phyloP scores from a whole-genome alignment of 2,329 filamentous ascomycete species.

The Fusarium heterosporum region DNA sequence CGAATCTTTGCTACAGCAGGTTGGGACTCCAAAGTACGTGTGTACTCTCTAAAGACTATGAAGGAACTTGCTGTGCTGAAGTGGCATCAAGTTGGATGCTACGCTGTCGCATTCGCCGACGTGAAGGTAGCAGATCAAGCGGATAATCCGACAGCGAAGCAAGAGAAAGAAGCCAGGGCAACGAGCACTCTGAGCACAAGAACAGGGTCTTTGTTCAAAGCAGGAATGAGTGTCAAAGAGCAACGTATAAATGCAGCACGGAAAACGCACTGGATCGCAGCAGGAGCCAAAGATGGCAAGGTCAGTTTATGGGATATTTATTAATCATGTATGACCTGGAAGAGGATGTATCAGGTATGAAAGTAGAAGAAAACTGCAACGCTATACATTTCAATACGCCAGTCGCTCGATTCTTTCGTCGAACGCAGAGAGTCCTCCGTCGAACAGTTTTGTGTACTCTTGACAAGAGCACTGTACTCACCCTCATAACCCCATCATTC shows the following conservation, averaged over 20 bases:
- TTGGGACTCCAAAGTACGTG: conserved; percentile 85
- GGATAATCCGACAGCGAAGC: neutral
- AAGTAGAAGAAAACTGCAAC: neutral
- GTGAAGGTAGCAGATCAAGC: conserved; percentile 44
- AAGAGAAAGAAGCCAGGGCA: neutral
- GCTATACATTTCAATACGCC: neutral
- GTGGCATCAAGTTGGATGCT: conserved; percentile 92
- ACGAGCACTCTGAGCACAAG: neutral
- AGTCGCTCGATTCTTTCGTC: neutral
- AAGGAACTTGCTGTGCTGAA: conserved; percentile 91
- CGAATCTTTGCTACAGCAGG: conserved; percentile 90
- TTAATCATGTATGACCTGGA: conserved; percentile 52
- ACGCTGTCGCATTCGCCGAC: conserved; percentile 78
- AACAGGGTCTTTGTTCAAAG: conserved; percentile 7
- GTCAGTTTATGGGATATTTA: conserved; percentile 97
- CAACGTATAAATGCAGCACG: conserved; percentile 73
- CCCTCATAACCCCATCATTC: conserved; percentile 11
- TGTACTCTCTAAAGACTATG: conserved; percentile 84
- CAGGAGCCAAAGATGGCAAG: conserved; percentile 93
- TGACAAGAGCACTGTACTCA: neutral
- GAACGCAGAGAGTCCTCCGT: neutral
- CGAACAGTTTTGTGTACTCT: neutral
- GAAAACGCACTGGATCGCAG: conserved; percentile 87
- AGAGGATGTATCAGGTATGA: neutral
- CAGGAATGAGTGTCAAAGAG: conserved; percentile 64